Percentiles rank a stretch among this genome's conserved stretches.
Evolutionary conservation across 2,329 filamentous ascomycete genomes (phyloP).

Genomic region (Xylaria sp.): DNA sequence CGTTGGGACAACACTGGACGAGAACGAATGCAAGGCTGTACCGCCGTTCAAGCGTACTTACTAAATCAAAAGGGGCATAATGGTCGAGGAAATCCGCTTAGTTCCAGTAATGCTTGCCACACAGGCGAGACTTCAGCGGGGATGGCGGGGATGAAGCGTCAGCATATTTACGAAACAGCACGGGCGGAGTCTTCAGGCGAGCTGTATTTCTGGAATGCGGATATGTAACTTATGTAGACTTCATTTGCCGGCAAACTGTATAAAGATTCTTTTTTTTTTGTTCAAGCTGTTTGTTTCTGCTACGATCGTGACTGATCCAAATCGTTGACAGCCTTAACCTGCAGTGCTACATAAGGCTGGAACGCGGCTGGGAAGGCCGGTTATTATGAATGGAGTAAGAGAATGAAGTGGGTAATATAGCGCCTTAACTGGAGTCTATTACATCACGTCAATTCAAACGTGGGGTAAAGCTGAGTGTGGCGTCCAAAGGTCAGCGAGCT

Average conservation of each 20-base stretch:
- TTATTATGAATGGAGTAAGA: too few relatives aligned
- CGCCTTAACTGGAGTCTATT: too few relatives aligned
- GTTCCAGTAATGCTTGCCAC: conserved; percentile 27
- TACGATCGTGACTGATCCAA: too few relatives aligned
- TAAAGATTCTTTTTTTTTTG: conserved; percentile 32
- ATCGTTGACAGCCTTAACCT: too few relatives aligned
- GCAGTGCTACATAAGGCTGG: too few relatives aligned
- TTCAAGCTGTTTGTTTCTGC: too few relatives aligned
- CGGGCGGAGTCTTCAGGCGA: conserved; percentile 18
- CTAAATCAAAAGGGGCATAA: conserved; percentile 51
- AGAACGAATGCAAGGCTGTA: conserved; percentile 94
- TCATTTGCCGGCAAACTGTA: conserved; percentile 34
- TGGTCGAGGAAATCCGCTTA: conserved; percentile 11
- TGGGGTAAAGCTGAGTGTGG: too few relatives aligned
- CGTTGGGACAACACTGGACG: conserved; percentile 82
- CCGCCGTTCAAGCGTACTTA: conserved; percentile 96
- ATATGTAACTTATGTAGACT: conserved; percentile 38
- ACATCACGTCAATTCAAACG: too few relatives aligned
- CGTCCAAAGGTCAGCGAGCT: too few relatives aligned
- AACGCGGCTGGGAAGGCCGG: too few relatives aligned
- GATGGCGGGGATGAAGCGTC: conserved; percentile 11
- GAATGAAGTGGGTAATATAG: too few relatives aligned
- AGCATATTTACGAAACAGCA: conserved; percentile 24
- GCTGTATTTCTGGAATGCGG: conserved; percentile 19
- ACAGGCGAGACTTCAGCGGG: conserved; percentile 19